Evolutionary conservation across 306 rosid genomes (phyloP).

Genomic region (Pyrus communis): DNA sequence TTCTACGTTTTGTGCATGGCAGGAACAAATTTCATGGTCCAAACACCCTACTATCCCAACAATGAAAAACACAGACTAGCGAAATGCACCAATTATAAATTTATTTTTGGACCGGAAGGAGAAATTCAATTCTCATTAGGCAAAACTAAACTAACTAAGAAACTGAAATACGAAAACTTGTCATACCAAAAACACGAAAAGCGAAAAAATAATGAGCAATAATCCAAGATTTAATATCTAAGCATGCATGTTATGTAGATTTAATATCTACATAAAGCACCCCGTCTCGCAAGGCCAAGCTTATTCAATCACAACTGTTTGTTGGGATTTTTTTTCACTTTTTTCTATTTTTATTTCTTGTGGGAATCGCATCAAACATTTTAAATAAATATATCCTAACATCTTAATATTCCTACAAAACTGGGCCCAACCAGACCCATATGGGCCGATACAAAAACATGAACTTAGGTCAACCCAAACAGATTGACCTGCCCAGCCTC

Average conservation of each 20-base stretch:
- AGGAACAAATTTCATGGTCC: not conserved
- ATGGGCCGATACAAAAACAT: slow-evolving; percentile 6
- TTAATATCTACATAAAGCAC: not conserved
- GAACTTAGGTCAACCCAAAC: slow-evolving; percentile 7
- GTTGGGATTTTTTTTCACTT: not conserved
- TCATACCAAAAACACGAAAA: not conserved
- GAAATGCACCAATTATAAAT: not conserved
- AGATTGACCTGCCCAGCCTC: slow-evolving; percentile 10
- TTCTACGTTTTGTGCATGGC: not conserved
- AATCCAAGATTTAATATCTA: not conserved
- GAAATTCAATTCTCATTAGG: not conserved
- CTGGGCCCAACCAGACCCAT: slow-evolving; percentile 27
- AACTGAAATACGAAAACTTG: not conserved
- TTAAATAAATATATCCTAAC: too few relatives aligned
- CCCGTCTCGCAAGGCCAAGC: not conserved
- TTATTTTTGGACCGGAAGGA: not conserved
- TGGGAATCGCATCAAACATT: not conserved
- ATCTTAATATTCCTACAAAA: not conserved
- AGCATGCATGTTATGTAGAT: not conserved
- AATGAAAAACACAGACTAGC: not conserved
- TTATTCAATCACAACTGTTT: not conserved
- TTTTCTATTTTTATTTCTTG: not conserved
- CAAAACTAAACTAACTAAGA: not conserved
- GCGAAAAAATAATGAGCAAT: not conserved
- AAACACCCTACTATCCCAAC: not conserved